Percentiles rank a stretch among this genome's conserved stretches.
Evolutionary conservation across 73 alveolate genomes (phyloP).

Genomic region (Blepharisma stoltei): DNA sequence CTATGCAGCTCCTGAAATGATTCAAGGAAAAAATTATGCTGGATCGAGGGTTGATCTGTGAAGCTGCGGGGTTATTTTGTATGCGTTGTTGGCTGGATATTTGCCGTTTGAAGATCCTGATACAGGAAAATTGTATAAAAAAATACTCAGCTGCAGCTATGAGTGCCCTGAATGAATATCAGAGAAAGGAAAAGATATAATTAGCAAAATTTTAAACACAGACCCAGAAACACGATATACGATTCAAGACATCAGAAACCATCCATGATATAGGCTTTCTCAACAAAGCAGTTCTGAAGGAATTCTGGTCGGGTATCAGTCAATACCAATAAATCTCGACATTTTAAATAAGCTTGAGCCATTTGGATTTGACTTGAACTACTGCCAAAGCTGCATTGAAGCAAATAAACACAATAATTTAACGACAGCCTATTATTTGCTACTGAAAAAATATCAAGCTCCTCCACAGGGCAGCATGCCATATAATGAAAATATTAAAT

Average conservation of each 20-base stretch:
- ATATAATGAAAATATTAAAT: too few species aligned
- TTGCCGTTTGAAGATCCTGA: constrained; percentile 96
- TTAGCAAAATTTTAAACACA: constrained; percentile 74
- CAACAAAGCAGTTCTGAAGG: constrained; percentile 41
- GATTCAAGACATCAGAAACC: constrained; percentile 80
- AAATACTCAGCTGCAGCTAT: constrained; percentile 72
- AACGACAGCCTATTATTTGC: constrained; percentile 69
- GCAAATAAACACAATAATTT: constrained; percentile 67
- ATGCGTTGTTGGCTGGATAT: constrained; percentile 96
- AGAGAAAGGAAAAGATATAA: constrained; percentile 65
- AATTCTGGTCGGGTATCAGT: constrained; percentile 52
- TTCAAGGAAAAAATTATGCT: constrained; percentile 80
- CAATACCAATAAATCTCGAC: constrained; percentile 39
- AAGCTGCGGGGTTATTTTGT: constrained; percentile 95
- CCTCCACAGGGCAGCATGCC: too few species aligned
- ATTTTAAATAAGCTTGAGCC: constrained; percentile 38
- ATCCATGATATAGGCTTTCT: constrained; percentile 80
- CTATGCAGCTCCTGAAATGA: constrained; percentile 99
- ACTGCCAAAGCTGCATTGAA: constrained; percentile 56
- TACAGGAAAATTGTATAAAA: constrained; percentile 72
- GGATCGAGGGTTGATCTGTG: constrained; percentile 93
- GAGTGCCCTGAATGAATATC: constrained; percentile 61
- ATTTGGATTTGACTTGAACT: constrained; percentile 33
- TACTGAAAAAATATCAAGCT: background rate
- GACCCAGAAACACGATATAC: constrained; percentile 83